phyloP scores from a whole-genome alignment of 148 eudicot species.

The Cornus kousa region DNA sequence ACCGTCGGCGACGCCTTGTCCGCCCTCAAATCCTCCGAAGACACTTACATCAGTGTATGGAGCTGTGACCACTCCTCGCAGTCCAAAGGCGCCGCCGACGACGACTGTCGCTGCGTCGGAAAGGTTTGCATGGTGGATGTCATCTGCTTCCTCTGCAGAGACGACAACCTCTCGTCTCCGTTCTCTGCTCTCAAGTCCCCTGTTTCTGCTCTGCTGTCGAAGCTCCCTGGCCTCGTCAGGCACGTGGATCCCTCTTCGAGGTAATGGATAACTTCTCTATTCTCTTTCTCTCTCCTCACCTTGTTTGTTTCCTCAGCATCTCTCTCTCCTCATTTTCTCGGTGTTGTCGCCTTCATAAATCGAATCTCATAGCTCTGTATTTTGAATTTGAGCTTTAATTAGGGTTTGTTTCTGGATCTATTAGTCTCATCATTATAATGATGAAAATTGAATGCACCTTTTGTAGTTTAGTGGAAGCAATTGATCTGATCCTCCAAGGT shows the following conservation, averaged over 20 bases:
- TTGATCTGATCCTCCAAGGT: slow-evolving; percentile 68
- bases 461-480: slow-evolving; percentile 74
- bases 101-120: slow-evolving; percentile 59
- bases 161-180: slow-evolving; percentile 48
- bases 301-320: background rate
- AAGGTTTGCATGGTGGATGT: slow-evolving; percentile 74
- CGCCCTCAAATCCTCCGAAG: slow-evolving; percentile 54
- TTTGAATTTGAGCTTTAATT: background rate
- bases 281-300: background rate
- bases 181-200: slow-evolving; percentile 63
- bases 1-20: slow-evolving; percentile 60
- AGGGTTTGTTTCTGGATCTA: background rate
- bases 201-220: slow-evolving; percentile 45
- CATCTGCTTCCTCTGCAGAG: slow-evolving; percentile 57
- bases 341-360: background rate
- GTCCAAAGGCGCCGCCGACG: background rate
- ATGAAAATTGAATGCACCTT: background rate
- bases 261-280: slow-evolving; percentile 25
- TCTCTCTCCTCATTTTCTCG: background rate
- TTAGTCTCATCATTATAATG: no score
- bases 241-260: slow-evolving; percentile 66
- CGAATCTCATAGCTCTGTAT: background rate
- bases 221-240: slow-evolving; percentile 30
- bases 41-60: slow-evolving; percentile 69
- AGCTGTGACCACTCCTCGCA: slow-evolving; percentile 31